A percentile compares a stretch with the other conserved stretches of the same genome.
These are phyloP conservation scores for Debaryomyces coudertii DNA, from an alignment of 1,139 yeast genomes.

Conservation along the genomic window DNA sequence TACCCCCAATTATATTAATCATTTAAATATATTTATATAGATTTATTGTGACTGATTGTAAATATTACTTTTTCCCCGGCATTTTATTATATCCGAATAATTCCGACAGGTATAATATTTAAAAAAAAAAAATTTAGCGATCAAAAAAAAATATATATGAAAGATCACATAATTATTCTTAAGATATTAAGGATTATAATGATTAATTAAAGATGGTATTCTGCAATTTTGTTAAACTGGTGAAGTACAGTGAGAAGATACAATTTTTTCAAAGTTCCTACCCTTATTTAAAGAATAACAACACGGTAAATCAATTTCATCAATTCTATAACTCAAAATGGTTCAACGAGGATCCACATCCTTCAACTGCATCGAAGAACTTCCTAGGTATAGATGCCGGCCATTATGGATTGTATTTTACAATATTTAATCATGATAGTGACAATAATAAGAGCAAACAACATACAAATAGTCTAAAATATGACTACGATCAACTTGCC, in stretches of 20 bases:
- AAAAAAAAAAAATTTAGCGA: neutral
- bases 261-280: constrained; percentile 47
- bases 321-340: constrained; percentile 27
- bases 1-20: neutral
- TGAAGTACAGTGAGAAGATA: constrained; percentile 27
- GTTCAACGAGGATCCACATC: constrained; percentile 38
- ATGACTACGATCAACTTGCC: constrained; percentile 6
- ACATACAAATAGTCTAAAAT: neutral
- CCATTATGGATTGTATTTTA: constrained; percentile 49
- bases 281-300: constrained; percentile 34
- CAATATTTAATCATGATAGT: constrained; percentile 45
- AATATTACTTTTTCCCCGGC: neutral
- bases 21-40: neutral
- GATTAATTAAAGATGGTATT: constrained; percentile 24
- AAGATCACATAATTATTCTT: neutral
- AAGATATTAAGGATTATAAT: neutral
- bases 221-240: constrained; percentile 31
- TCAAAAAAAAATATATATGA: neutral
- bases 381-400: constrained; percentile 42
- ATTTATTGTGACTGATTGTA: neutral
- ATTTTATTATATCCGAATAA: neutral
- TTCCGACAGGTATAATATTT: neutral
- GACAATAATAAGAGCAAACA: constrained; percentile 22
- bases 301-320: constrained; percentile 24
- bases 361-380: constrained; percentile 27